These are phyloP conservation scores for Rutstroemia sp. DNA, from an alignment of 2,329 filamentous ascomycete genomes.

Conservation along the genomic window DNA sequence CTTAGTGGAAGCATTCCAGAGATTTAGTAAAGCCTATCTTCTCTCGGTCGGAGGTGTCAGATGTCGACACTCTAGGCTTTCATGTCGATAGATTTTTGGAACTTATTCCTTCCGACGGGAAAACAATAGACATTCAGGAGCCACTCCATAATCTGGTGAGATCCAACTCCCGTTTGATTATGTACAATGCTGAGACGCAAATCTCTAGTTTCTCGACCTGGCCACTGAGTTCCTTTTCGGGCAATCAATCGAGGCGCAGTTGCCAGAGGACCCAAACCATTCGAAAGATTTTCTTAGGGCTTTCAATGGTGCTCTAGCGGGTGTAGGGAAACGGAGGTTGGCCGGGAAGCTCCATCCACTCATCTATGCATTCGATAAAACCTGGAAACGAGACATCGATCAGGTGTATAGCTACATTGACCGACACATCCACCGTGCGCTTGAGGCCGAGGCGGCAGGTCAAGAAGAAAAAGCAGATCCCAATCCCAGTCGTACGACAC, in stretches of 20 bases:
- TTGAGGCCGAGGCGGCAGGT: constrained; percentile 6
- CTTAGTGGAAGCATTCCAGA: not conserved
- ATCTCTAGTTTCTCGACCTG: not conserved
- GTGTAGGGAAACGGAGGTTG: not conserved
- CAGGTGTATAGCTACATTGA: constrained; percentile 40
- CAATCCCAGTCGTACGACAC: constrained; percentile 22
- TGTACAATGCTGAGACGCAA: not conserved
- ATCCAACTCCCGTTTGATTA: too few species aligned
- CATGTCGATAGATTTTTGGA: constrained; percentile 2
- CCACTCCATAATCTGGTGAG: not conserved
- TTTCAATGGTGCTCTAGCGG: not conserved
- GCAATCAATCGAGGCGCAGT: not conserved
- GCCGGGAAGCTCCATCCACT: not conserved
- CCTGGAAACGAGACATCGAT: constrained; percentile 14
- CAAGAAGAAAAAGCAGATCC: constrained; percentile 26
- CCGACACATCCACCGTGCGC: constrained; percentile 35
- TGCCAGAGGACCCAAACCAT: not conserved
- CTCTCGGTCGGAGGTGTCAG: not conserved
- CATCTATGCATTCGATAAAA: not conserved
- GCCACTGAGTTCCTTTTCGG: constrained; percentile 2
- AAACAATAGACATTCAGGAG: not conserved
- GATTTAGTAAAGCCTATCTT: constrained; percentile 4
- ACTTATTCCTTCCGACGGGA: not conserved
- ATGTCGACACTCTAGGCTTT: not conserved
- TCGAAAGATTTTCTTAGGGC: not conserved